Percentiles rank a stretch among this genome's conserved stretches.
phyloP scores from a whole-genome alignment of 257 asterid species.

The Gentiana dahurica region DNA sequence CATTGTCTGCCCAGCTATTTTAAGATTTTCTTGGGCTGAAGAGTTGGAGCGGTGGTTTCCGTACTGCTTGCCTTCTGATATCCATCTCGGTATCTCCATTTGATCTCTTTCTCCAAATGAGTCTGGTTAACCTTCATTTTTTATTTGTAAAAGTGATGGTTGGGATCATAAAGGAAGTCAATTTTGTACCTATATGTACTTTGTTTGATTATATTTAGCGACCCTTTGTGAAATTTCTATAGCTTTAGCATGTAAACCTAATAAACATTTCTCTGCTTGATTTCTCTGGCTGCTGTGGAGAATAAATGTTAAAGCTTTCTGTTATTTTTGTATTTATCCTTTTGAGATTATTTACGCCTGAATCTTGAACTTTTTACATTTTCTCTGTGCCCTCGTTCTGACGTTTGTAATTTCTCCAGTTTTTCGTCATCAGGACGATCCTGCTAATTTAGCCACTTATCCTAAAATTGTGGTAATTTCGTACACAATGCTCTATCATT shows the following conservation, averaged over 20 bases:
- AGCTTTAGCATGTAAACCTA: no score
- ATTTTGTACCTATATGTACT: not conserved
- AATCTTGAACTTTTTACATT: not conserved
- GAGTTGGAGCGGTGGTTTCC: constrained; percentile 95
- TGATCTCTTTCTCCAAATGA: not conserved
- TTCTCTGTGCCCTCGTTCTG: not conserved
- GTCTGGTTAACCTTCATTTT: not conserved
- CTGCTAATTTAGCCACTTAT: constrained; percentile 52
- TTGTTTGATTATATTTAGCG: no score
- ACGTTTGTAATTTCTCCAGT: constrained; percentile 35
- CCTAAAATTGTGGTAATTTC: constrained; percentile 82
- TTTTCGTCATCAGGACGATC: constrained; percentile 73
- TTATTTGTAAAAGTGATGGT: not conserved
- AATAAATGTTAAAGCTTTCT: not conserved
- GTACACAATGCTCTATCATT: constrained; percentile 81
- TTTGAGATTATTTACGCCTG: not conserved
- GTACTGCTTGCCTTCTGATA: constrained; percentile 74
- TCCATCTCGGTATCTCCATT: constrained; percentile 62
- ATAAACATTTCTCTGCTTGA: no score
- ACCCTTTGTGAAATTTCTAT: no score
- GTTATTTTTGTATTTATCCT: not conserved
- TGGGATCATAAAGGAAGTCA: not conserved
- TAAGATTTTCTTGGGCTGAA: constrained; percentile 91
- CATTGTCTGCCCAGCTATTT: constrained; percentile 93
- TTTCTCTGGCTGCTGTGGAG: no score